Base-by-base conservation (phyloP, 306 rosid genomes). In the Begonia loranthoides region DNA sequence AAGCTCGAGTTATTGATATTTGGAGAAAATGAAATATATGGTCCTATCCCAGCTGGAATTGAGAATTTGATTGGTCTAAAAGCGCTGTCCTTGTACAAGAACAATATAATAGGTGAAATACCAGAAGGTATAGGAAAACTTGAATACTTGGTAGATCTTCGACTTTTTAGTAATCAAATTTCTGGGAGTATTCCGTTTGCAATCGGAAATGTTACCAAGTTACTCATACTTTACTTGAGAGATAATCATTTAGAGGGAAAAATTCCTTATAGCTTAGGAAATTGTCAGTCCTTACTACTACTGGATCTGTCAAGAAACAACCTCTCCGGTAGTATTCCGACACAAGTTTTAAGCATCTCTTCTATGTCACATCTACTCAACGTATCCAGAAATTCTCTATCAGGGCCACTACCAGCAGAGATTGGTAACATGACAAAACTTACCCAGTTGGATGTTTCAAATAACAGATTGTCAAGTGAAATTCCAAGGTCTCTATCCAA, bases 211-310 rank as follows among this genome's bases (percentile, higher is more conserved):
- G 21, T 22, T 9, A 57, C 43, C 9, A n/a, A 57, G 3, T 49
- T 45, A 10, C 41, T 36, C 15, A 19, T 9, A 15, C 12, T 57
- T 15, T 1, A 3, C 2, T 38, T 45, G 15, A 22, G 11, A 24
- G 43, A 24, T 10, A 57, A 57, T 47, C 16, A 57, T n/a, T 57
- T 57, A n/a, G n/a, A n/a, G n/a, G n/a, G n/a, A n/a, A n/a, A n/a
- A n/a, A n/a, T n/a, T n/a, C n/a, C n/a, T n/a, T n/a, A n/a, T n/a
- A n/a, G n/a, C n/a, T n/a, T n/a, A n/a, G n/a, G n/a, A n/a, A n/a
- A n/a, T n/a, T n/a, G n/a, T n/a, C n/a, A n/a, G n/a, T n/a, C n/a
- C n/a, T n/a, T n/a, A n/a, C n/a, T n/a, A n/a, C n/a, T n/a, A n/a
- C n/a, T n/a, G n/a, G n/a, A n/a, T n/a, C n/a, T n/a, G n/a, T n/a